Evolutionary conservation across 177 flowering plant genomes (phyloP).

Genomic region (Vitis hybrid): DNA sequence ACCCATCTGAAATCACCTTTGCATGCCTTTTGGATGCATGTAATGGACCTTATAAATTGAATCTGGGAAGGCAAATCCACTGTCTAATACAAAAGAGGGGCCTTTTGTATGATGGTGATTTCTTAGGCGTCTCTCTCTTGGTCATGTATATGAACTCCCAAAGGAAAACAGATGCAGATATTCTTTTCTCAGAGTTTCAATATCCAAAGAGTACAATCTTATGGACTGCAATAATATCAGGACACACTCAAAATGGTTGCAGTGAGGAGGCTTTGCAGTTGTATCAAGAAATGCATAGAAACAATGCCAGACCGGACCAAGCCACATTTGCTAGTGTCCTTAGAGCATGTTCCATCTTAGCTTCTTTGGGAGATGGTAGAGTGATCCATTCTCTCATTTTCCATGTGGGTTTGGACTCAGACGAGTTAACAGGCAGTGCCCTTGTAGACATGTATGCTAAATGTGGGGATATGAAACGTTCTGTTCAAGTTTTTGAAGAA

Average conservation of each 20-base stretch:
- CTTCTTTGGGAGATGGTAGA: conserved; percentile 61
- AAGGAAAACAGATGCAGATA: conserved; percentile 43
- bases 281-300: conserved; percentile 54
- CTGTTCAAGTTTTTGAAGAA: conserved; percentile 63
- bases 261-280: conserved; percentile 53
- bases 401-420: conserved; percentile 53
- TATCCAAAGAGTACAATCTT: conserved; percentile 45
- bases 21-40: conserved; percentile 65
- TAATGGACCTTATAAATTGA: conserved; percentile 27
- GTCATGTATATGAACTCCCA: conserved; percentile 61
- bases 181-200: conserved; percentile 62
- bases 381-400: conserved; percentile 61
- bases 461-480: conserved; percentile 76
- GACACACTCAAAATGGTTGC: conserved; percentile 55
- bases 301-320: conserved; percentile 64
- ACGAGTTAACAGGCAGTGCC: conserved; percentile 61
- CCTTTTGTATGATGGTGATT: conserved; percentile 40
- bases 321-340: conserved; percentile 78
- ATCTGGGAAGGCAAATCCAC: conserved; percentile 70
- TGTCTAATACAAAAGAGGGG: conserved; percentile 55
- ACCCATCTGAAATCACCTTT: conserved; percentile 71
- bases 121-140: conserved; percentile 65
- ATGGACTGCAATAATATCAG: conserved; percentile 88
- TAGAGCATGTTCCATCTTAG: conserved; percentile 59
- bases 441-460: conserved; percentile 89